These are phyloP conservation scores for Rosa lucieae DNA, from an alignment of 306 rosid species.

Conservation along the genomic window DNA sequence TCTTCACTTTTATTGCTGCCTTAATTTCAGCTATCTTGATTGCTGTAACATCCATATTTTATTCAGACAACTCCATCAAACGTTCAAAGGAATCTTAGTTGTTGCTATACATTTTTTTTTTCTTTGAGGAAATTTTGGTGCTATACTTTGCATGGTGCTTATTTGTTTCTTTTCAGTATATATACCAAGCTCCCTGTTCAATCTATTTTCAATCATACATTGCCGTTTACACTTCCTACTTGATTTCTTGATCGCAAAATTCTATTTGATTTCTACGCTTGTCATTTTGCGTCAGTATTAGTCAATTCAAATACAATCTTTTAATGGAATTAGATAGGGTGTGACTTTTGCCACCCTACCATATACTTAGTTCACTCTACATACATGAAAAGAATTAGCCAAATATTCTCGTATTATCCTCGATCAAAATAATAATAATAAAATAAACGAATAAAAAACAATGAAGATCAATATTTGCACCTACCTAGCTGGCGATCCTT, in stretches of 20 bases:
- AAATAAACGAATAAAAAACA: no score
- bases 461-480: no score
- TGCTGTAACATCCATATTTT: constrained; percentile 43
- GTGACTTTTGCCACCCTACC: no score
- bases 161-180: not conserved
- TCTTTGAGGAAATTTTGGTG: not conserved
- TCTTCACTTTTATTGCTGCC: constrained; percentile 58
- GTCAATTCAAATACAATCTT: not conserved
- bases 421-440: no score
- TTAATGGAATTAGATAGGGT: no score
- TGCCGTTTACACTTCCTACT: constrained; percentile 38
- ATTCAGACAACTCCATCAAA: constrained; percentile 35
- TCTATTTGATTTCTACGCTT: not conserved
- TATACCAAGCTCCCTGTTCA: constrained; percentile 34
- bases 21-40: constrained; percentile 54
- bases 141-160: not conserved
- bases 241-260: not conserved
- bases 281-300: not conserved
- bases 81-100: constrained; percentile 42
- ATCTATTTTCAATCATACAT: constrained; percentile 31
- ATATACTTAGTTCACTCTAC: no score
- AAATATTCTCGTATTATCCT: no score
- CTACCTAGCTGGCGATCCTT: no score
- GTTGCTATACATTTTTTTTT: not conserved
- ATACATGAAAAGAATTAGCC: no score